These are phyloP conservation scores for Xylariaceae sp. DNA, from an alignment of 2,329 filamentous ascomycete genomes.

Conservation along the genomic window DNA sequence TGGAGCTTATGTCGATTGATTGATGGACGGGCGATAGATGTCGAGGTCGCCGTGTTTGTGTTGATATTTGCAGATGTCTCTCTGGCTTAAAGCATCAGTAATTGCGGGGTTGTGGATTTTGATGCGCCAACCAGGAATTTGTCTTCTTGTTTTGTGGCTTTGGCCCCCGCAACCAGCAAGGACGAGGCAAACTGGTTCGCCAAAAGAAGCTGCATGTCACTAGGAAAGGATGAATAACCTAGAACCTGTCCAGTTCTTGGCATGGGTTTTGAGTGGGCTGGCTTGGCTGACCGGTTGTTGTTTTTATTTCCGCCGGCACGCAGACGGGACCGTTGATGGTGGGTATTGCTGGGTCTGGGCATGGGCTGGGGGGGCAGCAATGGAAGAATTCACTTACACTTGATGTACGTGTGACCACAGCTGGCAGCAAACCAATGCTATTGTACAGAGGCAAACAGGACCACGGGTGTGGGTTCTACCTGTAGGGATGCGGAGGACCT, in stretches of 20 bases:
- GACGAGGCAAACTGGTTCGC: too few species aligned
- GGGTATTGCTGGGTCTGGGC: slow-evolving; percentile 7
- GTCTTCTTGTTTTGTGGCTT: slow-evolving; percentile 6
- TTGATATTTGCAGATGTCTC: slow-evolving; percentile 8
- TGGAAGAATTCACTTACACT: slow-evolving; percentile 10
- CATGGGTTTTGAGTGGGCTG: slow-evolving; percentile 13
- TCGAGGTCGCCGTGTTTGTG: too few species aligned
- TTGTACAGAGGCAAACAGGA: too few species aligned
- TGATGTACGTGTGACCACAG: too few species aligned
- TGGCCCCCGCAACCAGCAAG: slow-evolving; percentile 2
- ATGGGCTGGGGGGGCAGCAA: not conserved
- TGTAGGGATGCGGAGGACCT: not conserved
- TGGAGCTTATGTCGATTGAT: too few species aligned
- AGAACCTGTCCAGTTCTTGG: slow-evolving; percentile 13
- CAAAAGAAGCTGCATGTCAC: slow-evolving; percentile 13
- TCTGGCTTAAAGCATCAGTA: slow-evolving; percentile 12
- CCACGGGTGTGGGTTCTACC: too few species aligned
- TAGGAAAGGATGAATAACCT: slow-evolving; percentile 13
- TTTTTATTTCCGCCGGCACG: slow-evolving; percentile 4
- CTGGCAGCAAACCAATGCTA: too few species aligned
- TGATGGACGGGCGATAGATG: too few species aligned
- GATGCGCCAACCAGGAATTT: slow-evolving; percentile 7
- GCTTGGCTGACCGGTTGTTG: slow-evolving; percentile 16
- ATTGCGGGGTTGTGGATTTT: slow-evolving; percentile 12
- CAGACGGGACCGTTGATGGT: slow-evolving; percentile 5